Base-by-base conservation (phyloP, 2,329 filamentous ascomycete genomes). In the Didymella exigua region DNA sequence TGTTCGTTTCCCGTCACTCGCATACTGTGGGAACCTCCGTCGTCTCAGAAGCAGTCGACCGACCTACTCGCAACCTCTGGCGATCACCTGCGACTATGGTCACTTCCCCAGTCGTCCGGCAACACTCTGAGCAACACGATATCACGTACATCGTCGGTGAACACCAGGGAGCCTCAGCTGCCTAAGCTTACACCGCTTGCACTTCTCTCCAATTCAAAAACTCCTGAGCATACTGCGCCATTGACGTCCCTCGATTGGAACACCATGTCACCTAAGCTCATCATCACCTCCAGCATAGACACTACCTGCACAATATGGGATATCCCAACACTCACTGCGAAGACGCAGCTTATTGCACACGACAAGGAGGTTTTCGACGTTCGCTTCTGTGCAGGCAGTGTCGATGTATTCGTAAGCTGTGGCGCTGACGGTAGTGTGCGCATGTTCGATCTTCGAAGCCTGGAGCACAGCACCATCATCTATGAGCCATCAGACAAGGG, bases 271-370 rank as follows among this genome's bases (percentile, higher is more conserved):
- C 95, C 95, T 0, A 97, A 93, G 74, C 81, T 99, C 49, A 99
- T 99, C 71, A 99, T 99, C 69, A 99, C 95, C 1, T 97, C 93
- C 3, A 98, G 93, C 74, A 99, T 99, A 70, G 95, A 99, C 72
- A 99, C 95, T 1, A 99, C 95, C 5, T 99, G 95, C 78, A 99
- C 95, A 4, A 99, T 99, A 63, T 99, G 95, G 95, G 95, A 99
- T 74, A 99, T 99, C 51, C 95, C 95, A 3, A 97, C 95, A 1
- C 81, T 99, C 59, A 99, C 95, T 0, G 95, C 95, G 47, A 99
- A 99, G 78, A 99, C 95, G 2, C 95, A 99, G 75, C 81, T 99
- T 40, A 99, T 99, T 76, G 95, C 95, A 18, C 95, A 99, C 75
- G 95, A 99, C 78, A 98, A 98, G 76, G 95, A 99, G 76, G 95